Evolutionary conservation across 305 asterid species (phyloP), one percentile per base, ranked within the genome.

Genomic region (Galium porrigens): DNA sequence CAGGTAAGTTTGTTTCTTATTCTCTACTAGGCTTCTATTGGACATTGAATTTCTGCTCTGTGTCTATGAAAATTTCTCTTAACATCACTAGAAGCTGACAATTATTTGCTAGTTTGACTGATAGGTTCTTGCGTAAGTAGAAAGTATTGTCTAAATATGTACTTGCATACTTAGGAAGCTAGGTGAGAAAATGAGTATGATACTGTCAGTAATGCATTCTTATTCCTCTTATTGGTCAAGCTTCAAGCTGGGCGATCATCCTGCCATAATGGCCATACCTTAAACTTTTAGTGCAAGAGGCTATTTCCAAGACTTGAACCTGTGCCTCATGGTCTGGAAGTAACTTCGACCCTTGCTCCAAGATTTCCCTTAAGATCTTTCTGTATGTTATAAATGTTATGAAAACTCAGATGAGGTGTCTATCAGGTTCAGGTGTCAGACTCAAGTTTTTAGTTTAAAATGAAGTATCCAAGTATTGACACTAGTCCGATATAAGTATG

Each of bases 1-100:
- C 96, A 94, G 97, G 99, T 92, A 62, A 63, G 63, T 46, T 46
- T 61, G 65, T 65, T 64, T 59, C 46, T 34, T 34, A 46, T 61
- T 58, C 69, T 66, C 51, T 54, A 12, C 64, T 55, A 10, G 34
- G 36, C 58, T 48, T 51, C 53, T 37, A 20, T 22, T 7, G 55
- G 9, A 22, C 25, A 22, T 12, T 56, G 22, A 34, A 55, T 33
- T 27, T 62, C 41, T 55, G 46, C 32, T 63, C 33, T 12, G 17
- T 61, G 53, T 11, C 48, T 10, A 22, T 14, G 5, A 12, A 10
- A 17, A 10, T 17, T 12, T 46, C 1, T 63, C 0, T 54, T 17
- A 5, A 61, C 55, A 62, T 51, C 29, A 17, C 18, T 53, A 27
- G 18, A 10, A 44, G 41, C 66, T 20, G 22, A 52, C 54, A 33